These are phyloP conservation scores for Clonostachys rhizophaga DNA, from an alignment of 2,329 filamentous ascomycete genomes.

Conservation along the genomic window DNA sequence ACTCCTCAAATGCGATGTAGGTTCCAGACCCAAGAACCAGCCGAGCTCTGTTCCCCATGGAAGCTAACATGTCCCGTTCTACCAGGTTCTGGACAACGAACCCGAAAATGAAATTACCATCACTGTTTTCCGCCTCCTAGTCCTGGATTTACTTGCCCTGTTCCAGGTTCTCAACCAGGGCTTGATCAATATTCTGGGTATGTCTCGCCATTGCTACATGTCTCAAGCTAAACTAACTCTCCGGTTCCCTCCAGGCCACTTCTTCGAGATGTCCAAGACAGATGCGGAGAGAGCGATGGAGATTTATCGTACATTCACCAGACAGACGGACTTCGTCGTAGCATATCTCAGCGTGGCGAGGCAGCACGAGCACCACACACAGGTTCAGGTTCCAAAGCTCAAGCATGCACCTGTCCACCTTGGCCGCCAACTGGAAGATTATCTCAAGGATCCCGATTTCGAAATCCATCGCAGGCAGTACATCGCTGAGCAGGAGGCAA, in stretches of 20 bases:
- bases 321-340: constrained; percentile 89
- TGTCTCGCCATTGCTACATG: constrained; percentile 17
- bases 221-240: constrained; percentile 4
- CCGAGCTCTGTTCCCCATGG: not conserved
- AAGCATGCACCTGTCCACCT: constrained; percentile 95
- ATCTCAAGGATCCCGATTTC: constrained; percentile 91
- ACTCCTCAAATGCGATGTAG: constrained; percentile 83
- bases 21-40: constrained; percentile 20
- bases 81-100: constrained; percentile 77
- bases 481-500: constrained; percentile 76
- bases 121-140: constrained; percentile 86
- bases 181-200: constrained; percentile 93
- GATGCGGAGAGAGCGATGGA: constrained; percentile 89
- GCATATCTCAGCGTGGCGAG: constrained; percentile 83
- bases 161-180: constrained; percentile 97
- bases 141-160: constrained; percentile 81
- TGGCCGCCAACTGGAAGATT: constrained; percentile 86
- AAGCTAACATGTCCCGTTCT: constrained; percentile 5
- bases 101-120: constrained; percentile 95
- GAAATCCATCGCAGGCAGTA: constrained; percentile 92
- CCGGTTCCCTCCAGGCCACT: constrained; percentile 61
- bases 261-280: constrained; percentile 95
- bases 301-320: constrained; percentile 89
- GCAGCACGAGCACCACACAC: constrained; percentile 86
- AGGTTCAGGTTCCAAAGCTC: constrained; percentile 91